A percentile compares a stretch with the other conserved stretches of the same genome.
Evolutionary conservation across 352 stramenopile species (phyloP).

Genomic region (Pythium volutum): DNA sequence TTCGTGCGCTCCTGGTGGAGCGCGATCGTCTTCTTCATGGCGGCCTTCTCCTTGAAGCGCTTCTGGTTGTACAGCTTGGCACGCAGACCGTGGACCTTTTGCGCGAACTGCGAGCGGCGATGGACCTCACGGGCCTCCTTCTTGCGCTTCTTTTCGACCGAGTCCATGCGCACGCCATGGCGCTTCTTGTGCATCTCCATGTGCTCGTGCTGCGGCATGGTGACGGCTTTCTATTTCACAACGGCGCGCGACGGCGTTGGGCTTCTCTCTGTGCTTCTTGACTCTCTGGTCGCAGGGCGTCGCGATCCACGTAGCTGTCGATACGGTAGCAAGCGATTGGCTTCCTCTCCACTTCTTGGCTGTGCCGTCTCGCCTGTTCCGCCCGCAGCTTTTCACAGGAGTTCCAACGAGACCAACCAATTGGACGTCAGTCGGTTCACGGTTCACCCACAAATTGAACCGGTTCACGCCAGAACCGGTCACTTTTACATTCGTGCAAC

Average conservation of each 20-base stretch:
- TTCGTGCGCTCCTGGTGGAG: slow-evolving; percentile 99
- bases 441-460: slow-evolving; percentile 7
- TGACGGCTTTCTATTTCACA: slow-evolving; percentile 22
- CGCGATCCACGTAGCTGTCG: not conserved
- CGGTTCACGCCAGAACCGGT: not conserved
- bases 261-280: not conserved
- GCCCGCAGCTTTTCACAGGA: slow-evolving; percentile 18
- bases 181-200: slow-evolving; percentile 99
- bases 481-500: slow-evolving; percentile 11
- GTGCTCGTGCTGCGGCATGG: slow-evolving; percentile 99
- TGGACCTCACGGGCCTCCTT: slow-evolving; percentile 98
- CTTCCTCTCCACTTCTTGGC: slow-evolving; percentile 8
- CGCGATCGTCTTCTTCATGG: slow-evolving; percentile 99
- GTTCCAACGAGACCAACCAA: slow-evolving; percentile 23
- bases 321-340: not conserved
- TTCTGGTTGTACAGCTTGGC: slow-evolving; percentile 99
- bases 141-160: slow-evolving; percentile 96
- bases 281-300: not conserved
- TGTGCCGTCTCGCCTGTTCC: slow-evolving; percentile 1
- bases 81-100: slow-evolving; percentile 98
- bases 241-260: not conserved
- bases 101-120: slow-evolving; percentile 95
- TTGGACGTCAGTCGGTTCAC: slow-evolving; percentile 18
- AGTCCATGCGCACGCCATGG: slow-evolving; percentile 97
- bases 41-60: slow-evolving; percentile 99